Evolutionary conservation across 306 rosid species (phyloP), one percentile per base, ranked within the genome.

Genomic region (Myrica gale): DNA sequence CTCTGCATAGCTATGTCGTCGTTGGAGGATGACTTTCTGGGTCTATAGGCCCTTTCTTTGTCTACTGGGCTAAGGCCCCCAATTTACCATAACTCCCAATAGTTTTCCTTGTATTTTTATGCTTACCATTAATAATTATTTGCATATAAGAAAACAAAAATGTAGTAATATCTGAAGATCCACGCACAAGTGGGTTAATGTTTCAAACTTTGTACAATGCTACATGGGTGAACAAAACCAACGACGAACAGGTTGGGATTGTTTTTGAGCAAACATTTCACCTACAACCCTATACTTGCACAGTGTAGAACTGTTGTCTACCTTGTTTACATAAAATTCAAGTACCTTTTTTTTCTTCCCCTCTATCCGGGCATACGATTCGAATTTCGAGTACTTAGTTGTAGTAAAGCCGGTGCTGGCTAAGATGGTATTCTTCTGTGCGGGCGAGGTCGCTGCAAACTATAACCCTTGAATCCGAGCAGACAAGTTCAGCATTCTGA

Each of bases 391-490:
- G 58, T 11, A 17, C 41, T 47, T 71, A 20, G 46, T 13, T 5
- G 37, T 51, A 17, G 51, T 26, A 44, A 75, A 55, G 3, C 72
- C 43, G 71, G 10, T 70, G 79, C 73, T 70, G 60, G 73, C 66
- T 9, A 41, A 78, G 78, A 75, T 13, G 55, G 76, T 65, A 76
- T 55, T 74, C 78, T 65, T 57, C 77, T 47, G 50, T 52, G 74
- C 53, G 81, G 23, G 71, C 74, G 55, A 88, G 84, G 81, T 93
- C 87, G 50, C 85, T 84, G 69, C 85, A 91, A 19, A 90, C 72
- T 37, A 80, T 53, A 82, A 91, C 67, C 90, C 85, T 85, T 11
- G 97, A 85, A 82, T 76, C 68, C 5, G 69, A 70, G 80, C 80
- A 82, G 15, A 85, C 73, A 65, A 88, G 78, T 71, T 80, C 82